These are phyloP conservation scores for Sphagnum contortum DNA, from an alignment of 225 moss, liverwort and hornwort genomes.

Conservation along the genomic window DNA sequence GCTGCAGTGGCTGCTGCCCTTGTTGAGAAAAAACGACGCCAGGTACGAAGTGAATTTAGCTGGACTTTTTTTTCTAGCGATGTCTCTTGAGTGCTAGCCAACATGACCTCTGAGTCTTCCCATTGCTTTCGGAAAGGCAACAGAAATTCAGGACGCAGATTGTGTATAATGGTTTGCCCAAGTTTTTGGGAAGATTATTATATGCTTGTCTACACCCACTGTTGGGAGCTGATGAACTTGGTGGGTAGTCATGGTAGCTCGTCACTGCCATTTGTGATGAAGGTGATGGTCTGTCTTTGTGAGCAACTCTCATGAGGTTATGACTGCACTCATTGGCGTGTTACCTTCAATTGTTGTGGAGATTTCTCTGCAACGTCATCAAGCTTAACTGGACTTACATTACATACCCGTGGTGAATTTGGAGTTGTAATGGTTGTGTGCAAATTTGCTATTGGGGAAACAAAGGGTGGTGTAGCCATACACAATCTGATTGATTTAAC, in stretches of 20 bases:
- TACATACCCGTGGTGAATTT: background rate
- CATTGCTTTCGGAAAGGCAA: too few species aligned
- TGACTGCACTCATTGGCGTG: too few species aligned
- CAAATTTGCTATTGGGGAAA: background rate
- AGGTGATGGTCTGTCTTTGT: too few species aligned
- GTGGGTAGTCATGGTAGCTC: too few species aligned
- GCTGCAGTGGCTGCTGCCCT: constrained; percentile 39
- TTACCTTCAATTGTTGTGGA: too few species aligned
- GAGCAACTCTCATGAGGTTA: too few species aligned
- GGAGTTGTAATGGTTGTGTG: background rate
- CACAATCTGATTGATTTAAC: background rate
- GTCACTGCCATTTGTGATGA: too few species aligned
- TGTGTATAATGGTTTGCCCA: background rate
- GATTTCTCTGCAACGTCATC: too few species aligned
- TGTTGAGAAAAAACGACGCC: constrained; percentile 35
- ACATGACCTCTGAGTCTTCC: too few species aligned
- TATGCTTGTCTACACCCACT: background rate
- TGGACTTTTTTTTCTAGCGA: background rate
- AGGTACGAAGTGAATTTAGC: constrained; percentile 12
- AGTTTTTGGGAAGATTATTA: constrained; percentile 1
- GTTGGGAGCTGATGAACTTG: too few species aligned
- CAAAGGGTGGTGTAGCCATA: background rate
- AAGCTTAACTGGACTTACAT: background rate
- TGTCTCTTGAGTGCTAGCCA: background rate
- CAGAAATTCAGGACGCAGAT: too few species aligned